A percentile compares a stretch with the other conserved stretches of the same genome.
phyloP scores from a whole-genome alignment of 2,329 filamentous ascomycete species.

The Fusarium stilboides region DNA sequence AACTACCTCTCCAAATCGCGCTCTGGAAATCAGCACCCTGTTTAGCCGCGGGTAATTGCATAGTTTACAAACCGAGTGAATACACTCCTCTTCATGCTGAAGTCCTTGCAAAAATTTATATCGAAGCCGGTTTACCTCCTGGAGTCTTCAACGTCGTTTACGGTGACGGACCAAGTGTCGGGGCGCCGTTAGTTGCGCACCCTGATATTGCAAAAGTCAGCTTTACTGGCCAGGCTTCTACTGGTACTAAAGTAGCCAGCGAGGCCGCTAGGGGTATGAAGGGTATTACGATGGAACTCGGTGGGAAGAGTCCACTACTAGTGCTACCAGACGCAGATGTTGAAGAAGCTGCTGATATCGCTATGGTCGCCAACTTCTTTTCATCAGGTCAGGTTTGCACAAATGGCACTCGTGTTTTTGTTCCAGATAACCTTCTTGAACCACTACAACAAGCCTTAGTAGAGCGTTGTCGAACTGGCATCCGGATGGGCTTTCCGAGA shows the following conservation, averaged over 20 bases:
- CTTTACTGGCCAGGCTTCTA: conserved; percentile 89
- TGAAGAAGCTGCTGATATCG: conserved; percentile 84
- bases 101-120: conserved; percentile 80
- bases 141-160: conserved; percentile 91
- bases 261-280: conserved; percentile 85
- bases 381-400: conserved; percentile 92
- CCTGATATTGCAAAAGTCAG: conserved; percentile 75
- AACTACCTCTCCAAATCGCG: no score
- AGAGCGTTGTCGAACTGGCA: no score
- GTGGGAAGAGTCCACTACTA: conserved; percentile 86
- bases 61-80: conserved; percentile 93
- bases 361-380: conserved; percentile 96
- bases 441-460: no score
- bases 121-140: conserved; percentile 82
- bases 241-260: conserved; percentile 84
- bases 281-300: conserved; percentile 91
- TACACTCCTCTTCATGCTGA: conserved; percentile 85
- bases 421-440: conserved; percentile 62
- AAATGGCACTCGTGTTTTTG: conserved; percentile 89
- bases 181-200: conserved; percentile 81
- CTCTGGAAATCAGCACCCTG: no score
- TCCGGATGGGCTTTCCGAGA: no score
- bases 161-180: conserved; percentile 78
- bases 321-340: conserved; percentile 86
- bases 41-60: conserved; percentile 87